Conservation (phyloP, 768 basidiomycete genomes). For the Melanogaster broomeanus region DNA sequence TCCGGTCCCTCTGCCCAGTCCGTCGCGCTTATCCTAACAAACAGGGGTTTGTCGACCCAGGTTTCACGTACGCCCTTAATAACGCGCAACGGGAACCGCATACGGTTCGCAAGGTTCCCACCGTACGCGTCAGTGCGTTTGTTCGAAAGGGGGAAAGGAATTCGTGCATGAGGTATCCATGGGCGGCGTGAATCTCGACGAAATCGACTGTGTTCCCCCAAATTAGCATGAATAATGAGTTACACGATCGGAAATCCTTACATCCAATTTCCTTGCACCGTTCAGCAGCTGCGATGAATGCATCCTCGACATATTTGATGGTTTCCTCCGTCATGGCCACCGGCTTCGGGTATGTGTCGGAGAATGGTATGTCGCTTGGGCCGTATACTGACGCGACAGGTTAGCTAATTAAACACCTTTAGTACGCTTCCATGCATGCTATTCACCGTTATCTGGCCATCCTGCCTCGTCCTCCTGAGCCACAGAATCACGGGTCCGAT, state of each 20-base stretch:
- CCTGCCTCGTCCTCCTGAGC: constrained; percentile 57
- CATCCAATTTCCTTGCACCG: constrained; percentile 65
- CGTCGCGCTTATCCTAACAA: constrained; percentile 66
- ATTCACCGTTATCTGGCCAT: constrained; percentile 66
- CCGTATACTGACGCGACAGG: constrained; percentile 49
- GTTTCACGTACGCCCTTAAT: constrained; percentile 50
- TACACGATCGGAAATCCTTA: constrained; percentile 30
- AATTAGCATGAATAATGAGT: constrained; percentile 9
- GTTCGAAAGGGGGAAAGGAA: constrained; percentile 82
- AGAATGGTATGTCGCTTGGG: constrained; percentile 60
- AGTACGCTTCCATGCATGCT: background rate
- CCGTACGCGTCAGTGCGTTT: constrained; percentile 70
- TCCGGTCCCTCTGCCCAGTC: constrained; percentile 67
- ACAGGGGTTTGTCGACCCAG: constrained; percentile 69
- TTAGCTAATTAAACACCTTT: background rate
- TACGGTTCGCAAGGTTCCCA: constrained; percentile 70
- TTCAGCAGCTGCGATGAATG: constrained; percentile 55
- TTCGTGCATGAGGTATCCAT: constrained; percentile 59
- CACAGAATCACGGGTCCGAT: constrained; percentile 32
- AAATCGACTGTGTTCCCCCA: constrained; percentile 52
- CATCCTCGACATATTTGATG: constrained; percentile 57
- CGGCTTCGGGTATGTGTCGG: constrained; percentile 53
- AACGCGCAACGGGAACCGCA: constrained; percentile 66
- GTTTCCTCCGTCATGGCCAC: constrained; percentile 57
- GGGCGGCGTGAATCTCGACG: constrained; percentile 73